phyloP scores from a whole-genome alignment of 441 rosid genomes.

The Adansonia gregorii region DNA sequence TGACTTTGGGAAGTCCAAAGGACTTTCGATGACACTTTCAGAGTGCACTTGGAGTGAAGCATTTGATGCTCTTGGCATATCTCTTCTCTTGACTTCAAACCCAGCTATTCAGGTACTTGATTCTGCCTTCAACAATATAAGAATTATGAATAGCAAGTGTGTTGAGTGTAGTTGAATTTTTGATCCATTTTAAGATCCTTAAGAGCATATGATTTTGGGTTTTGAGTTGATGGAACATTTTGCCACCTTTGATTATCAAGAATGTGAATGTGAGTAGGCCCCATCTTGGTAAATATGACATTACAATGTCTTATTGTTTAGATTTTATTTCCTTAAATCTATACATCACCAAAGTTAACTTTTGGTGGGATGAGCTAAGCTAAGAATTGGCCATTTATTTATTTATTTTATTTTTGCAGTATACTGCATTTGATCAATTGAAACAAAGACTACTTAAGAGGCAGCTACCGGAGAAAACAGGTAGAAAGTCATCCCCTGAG shows the following conservation, averaged over 20 bases:
- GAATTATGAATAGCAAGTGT: neutral
- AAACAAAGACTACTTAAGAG: conserved; percentile 63
- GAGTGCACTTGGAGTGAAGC: conserved; percentile 71
- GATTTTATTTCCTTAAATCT: neutral
- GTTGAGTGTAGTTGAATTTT: neutral
- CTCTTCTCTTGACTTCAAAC: conserved; percentile 79
- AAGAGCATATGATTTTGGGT: neutral
- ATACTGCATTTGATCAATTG: conserved; percentile 93
- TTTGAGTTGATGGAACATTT: neutral
- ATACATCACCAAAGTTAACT: neutral
- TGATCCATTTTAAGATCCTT: neutral
- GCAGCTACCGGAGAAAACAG: conserved; percentile 38
- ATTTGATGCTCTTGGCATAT: conserved; percentile 85
- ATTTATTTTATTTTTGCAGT: conserved; percentile 44
- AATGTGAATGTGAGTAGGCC: neutral
- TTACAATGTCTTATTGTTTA: neutral
- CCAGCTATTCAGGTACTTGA: conserved; percentile 75
- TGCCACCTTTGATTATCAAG: neutral
- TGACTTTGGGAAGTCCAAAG: conserved; percentile 77
- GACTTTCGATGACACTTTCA: conserved; percentile 73
- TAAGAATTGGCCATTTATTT: conserved; percentile 16
- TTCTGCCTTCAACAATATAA: conserved; percentile 5
- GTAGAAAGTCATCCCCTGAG: conserved; percentile 53
- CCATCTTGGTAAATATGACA: neutral
- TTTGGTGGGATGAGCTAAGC: conserved; percentile 23